These are phyloP conservation scores for Brachypodium distachyon DNA, from an alignment of 202 grass and related monocot species.

Conservation along the genomic window DNA sequence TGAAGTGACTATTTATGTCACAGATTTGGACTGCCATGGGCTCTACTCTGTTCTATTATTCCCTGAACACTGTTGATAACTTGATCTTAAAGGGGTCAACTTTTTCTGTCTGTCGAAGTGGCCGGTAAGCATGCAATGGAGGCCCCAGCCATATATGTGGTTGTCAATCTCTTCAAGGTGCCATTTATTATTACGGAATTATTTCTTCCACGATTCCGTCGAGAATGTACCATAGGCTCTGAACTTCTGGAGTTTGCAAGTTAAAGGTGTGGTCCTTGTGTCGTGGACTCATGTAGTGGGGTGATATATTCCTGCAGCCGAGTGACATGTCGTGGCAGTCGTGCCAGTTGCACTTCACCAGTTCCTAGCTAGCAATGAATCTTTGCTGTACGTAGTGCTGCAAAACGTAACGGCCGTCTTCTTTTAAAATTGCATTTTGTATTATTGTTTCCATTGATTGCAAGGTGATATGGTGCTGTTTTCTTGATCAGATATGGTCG, in stretches of 20 bases:
- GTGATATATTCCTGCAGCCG: conserved; percentile 8
- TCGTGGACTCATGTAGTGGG: background rate
- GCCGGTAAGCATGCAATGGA: conserved; percentile 13
- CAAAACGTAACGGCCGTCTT: background rate
- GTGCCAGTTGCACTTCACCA: background rate
- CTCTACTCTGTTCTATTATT: background rate
- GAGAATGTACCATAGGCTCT: background rate
- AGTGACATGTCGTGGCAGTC: background rate
- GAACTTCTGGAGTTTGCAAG: background rate
- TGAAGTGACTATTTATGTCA: background rate
- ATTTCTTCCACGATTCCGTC: background rate
- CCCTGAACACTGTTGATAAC: background rate
- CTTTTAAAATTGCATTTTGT: background rate
- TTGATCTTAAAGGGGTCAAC: background rate
- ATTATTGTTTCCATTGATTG: background rate
- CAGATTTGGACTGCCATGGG: background rate
- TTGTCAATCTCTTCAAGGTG: background rate
- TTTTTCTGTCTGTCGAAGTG: background rate
- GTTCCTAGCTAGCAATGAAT: background rate
- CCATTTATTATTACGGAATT: background rate
- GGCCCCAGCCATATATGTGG: background rate
- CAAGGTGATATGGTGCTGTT: background rate
- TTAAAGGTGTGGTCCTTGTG: conserved; percentile 11
- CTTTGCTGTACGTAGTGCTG: background rate
- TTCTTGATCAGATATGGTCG: background rate